Percentiles rank a stretch among this genome's conserved stretches.
Conservation (phyloP, 345 rosid species). For the Salix udensis region DNA sequence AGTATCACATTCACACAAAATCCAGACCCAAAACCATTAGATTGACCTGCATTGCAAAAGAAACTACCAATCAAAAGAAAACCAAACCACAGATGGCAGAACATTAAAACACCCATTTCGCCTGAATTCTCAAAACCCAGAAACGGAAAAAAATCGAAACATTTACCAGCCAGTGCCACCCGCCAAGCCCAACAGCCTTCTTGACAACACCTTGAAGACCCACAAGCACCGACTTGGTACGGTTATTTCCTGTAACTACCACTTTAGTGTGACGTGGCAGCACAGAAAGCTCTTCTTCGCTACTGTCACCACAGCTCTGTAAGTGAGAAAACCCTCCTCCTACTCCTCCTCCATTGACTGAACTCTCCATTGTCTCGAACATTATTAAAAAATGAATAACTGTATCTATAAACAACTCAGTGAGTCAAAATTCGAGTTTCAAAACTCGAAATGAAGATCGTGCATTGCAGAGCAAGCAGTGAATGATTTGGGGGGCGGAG, state of each 20-base stretch:
- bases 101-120: conserved; percentile 10
- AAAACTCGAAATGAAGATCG: conserved; percentile 41
- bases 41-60: conserved; percentile 31
- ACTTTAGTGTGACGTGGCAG: conserved; percentile 95
- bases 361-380: conserved; percentile 67
- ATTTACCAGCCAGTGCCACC: conserved; percentile 98
- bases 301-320: conserved; percentile 76
- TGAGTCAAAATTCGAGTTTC: conserved; percentile 15
- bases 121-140: not conserved
- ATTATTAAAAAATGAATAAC: conserved; percentile 22
- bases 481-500: conserved; percentile 23
- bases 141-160: not conserved
- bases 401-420: not conserved
- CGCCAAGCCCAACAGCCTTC: conserved; percentile 95
- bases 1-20: not conserved
- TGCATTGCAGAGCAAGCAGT: conserved; percentile 48
- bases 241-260: conserved; percentile 89
- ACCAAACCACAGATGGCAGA: not conserved
- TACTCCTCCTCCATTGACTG: conserved; percentile 53
- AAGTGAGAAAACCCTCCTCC: conserved; percentile 39
- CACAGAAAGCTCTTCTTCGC: conserved; percentile 89
- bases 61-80: not conserved
- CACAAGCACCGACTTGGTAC: conserved; percentile 95
- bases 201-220: conserved; percentile 95
- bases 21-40: conserved; percentile 10